Evolutionary conservation across 371 early-diverging fungal species (phyloP).

Genomic region (Syncephalastrum racemosum): DNA sequence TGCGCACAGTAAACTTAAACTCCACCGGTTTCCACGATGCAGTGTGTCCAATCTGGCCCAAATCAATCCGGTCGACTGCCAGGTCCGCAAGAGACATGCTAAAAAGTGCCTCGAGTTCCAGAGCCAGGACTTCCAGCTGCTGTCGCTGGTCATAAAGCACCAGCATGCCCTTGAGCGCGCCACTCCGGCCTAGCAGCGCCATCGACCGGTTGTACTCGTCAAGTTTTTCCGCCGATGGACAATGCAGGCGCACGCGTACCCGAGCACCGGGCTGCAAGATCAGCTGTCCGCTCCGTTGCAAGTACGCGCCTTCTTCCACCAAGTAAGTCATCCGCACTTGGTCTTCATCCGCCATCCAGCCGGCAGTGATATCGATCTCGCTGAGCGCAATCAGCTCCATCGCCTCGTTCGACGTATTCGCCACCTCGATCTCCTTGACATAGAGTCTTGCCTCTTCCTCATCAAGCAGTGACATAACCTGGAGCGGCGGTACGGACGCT

Average conservation of each 20-base stretch:
- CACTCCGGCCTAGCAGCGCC: conserved; percentile 57
- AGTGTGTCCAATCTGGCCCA: conserved; percentile 78
- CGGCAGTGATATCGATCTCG: conserved; percentile 48
- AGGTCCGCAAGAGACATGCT: conserved; percentile 66
- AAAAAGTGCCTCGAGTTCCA: conserved; percentile 61
- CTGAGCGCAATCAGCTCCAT: conserved; percentile 60
- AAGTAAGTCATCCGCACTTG: conserved; percentile 18
- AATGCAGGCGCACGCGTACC: conserved; percentile 56
- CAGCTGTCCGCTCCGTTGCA: conserved; percentile 35
- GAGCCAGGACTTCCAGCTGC: conserved; percentile 53
- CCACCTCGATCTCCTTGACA: conserved; percentile 51
- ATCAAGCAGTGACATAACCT: conserved; percentile 33
- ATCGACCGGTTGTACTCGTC: conserved; percentile 37
- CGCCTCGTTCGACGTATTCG: conserved; percentile 46
- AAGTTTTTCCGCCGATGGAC: conserved; percentile 56
- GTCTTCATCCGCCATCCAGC: conserved; percentile 39
- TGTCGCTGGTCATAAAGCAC: conserved; percentile 57
- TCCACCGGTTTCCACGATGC: conserved; percentile 69
- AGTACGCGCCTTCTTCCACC: conserved; percentile 12
- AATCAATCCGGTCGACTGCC: conserved; percentile 53
- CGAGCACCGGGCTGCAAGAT: conserved; percentile 58
- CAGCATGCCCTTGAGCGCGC: conserved; percentile 56
- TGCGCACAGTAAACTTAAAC: conserved; percentile 62
- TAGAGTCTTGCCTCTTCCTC: conserved; percentile 35
- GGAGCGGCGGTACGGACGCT: conserved; percentile 13